Evolutionary conservation across 768 basidiomycete species (phyloP), one percentile per base, ranked within the genome.

Genomic region (Lentinula sp.): DNA sequence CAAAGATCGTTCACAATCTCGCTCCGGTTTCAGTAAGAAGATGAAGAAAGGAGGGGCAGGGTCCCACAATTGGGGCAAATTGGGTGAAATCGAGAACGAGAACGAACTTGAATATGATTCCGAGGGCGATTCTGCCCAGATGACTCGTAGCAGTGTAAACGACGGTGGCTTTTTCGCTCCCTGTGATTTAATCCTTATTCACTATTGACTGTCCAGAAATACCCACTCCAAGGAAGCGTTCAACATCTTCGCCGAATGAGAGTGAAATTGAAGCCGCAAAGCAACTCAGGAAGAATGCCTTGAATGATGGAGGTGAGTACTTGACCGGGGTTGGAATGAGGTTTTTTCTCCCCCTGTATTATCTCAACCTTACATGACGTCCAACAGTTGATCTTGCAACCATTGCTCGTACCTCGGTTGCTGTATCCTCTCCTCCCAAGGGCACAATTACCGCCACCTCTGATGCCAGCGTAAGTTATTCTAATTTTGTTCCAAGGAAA

Each of bases 361-460:
- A 41, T 7, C 15, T n/a, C 36, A 55, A 55, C 35, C 33, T 35
- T 6, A 35, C 15, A 6, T 37, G 1, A 39, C 62, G 23, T 6
- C 12, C 56, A 68, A 70, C 66, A 52, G 73, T 84, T 49, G 90
- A 94, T 72, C 81, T 95, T 62, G 79, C 82, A 37, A 78, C 87
- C 57, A 95, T 95, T 67, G 93, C 93, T 10, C 85, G 91, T 66
- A 90, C 91, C 59, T 93, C 91, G 8, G 81, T 80, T 62, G 93
- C 86, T 13, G 82, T 85, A 32, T 85, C 73, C 57, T 48, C 57
- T 49, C 13, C 45, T 48, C 46, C 57, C 16, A 59, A 35, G 41
- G 2, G 10, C 41, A 16, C 4, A 13, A 45, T 33, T 16, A 13
- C 33, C 16, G 12, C 37, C 18, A 16, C 7, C 32, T 52, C 35